Conservation (phyloP, 345 rosid genomes). For the Gossypium raimondii region DNA sequence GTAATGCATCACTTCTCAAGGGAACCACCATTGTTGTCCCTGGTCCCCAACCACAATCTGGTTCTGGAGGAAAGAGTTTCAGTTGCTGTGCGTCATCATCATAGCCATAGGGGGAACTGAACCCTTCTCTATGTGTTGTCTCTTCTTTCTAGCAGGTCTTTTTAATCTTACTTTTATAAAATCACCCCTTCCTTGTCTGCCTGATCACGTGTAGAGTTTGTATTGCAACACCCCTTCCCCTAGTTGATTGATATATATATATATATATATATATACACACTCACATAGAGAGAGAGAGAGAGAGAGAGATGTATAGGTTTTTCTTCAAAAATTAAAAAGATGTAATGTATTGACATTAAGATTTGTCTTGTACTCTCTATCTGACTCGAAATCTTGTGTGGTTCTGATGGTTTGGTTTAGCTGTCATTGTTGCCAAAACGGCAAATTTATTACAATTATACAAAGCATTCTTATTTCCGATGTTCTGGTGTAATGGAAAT, state of each 20-base stretch:
- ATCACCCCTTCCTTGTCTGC: not conserved
- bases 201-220: not conserved
- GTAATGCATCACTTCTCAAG: conserved; percentile 14
- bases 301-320: not conserved
- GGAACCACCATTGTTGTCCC: conserved; percentile 23
- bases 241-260: not conserved
- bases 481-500: not conserved
- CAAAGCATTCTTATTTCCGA: not conserved
- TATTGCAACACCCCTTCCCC: not conserved
- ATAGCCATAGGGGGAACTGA: not conserved
- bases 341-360: conserved; percentile 1
- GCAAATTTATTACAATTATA: not conserved
- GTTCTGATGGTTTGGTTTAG: not conserved
- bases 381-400: not conserved
- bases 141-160: not conserved
- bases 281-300: too few species aligned
- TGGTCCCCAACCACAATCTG: conserved; percentile 2
- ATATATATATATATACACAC: not conserved
- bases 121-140: not conserved
- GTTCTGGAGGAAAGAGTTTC: not conserved
- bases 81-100: conserved; percentile 12
- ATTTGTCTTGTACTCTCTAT: not conserved
- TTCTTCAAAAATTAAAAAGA: not conserved
- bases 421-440: not conserved
- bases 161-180: not conserved